phyloP scores from a whole-genome alignment of 257 asterid species.

The Rauvolfia tetraphylla region DNA sequence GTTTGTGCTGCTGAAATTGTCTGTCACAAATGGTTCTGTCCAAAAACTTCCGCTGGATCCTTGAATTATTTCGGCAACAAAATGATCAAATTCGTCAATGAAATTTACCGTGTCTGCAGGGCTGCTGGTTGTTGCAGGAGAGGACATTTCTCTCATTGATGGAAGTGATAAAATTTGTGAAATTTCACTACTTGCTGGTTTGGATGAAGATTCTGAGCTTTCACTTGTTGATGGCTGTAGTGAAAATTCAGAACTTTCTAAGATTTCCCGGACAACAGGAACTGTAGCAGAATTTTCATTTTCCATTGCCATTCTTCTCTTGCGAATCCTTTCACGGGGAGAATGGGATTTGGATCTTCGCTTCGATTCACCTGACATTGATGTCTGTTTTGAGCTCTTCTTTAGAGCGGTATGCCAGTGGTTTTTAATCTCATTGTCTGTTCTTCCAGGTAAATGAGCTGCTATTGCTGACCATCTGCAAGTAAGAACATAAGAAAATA shows the following conservation, averaged over 20 bases:
- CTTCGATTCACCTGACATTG: background rate
- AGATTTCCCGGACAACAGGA: constrained; percentile 6
- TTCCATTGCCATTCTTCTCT: background rate
- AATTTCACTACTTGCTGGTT: background rate
- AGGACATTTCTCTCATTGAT: constrained; percentile 3
- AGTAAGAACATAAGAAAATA: background rate
- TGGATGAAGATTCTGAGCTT: background rate
- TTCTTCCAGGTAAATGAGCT: constrained; percentile 70
- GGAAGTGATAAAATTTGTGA: background rate
- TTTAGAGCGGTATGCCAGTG: constrained; percentile 78
- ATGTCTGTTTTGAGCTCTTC: constrained; percentile 33
- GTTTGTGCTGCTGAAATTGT: constrained; percentile 12
- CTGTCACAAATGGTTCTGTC: constrained; percentile 25
- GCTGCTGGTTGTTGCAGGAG: background rate
- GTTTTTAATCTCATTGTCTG: constrained; percentile 87
- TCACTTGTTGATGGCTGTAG: background rate
- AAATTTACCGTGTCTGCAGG: background rate
- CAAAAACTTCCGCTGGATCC: constrained; percentile 18
- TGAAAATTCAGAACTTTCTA: constrained; percentile 23
- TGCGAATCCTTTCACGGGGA: background rate
- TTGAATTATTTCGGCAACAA: constrained; percentile 5
- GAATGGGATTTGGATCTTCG: constrained; percentile 6
- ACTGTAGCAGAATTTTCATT: background rate
- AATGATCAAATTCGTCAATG: background rate
- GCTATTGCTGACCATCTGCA: constrained; percentile 86